These are phyloP conservation scores for Russula compacta DNA, from an alignment of 768 basidiomycete genomes.

Conservation along the genomic window DNA sequence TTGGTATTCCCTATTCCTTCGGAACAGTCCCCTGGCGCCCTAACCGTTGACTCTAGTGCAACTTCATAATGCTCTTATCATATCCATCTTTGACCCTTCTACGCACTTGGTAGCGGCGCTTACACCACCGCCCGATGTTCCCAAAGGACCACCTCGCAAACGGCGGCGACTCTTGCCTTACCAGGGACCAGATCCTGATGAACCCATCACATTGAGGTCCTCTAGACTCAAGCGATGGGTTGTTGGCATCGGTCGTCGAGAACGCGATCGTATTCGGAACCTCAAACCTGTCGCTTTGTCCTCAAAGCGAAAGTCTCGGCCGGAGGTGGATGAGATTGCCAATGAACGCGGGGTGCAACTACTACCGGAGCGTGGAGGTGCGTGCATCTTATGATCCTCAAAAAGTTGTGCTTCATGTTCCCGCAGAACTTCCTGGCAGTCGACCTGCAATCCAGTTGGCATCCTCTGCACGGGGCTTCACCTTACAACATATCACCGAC, in stretches of 20 bases:
- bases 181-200: constrained; percentile 51
- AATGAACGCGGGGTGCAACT: constrained; percentile 60
- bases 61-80: constrained; percentile 76
- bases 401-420: background rate
- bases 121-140: constrained; percentile 52
- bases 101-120: constrained; percentile 58
- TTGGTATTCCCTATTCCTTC: constrained; percentile 27
- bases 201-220: constrained; percentile 50
- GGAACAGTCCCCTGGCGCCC: constrained; percentile 3
- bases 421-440: constrained; percentile 57
- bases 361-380: constrained; percentile 58
- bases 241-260: constrained; percentile 59
- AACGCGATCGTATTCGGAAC: constrained; percentile 59
- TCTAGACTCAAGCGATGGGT: constrained; percentile 65
- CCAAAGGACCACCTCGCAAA: constrained; percentile 60
- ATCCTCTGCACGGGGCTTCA: constrained; percentile 61
- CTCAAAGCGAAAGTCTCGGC: constrained; percentile 36
- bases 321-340: constrained; percentile 56
- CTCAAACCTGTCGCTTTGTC: constrained; percentile 37
- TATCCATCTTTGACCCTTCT: constrained; percentile 74
- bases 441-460: constrained; percentile 66
- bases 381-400: constrained; percentile 12
- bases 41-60: constrained; percentile 39
- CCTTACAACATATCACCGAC: constrained; percentile 68
- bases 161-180: constrained; percentile 61